Evolutionary conservation across 2,329 filamentous ascomycete species (phyloP), one percentile per base, ranked within the genome.

Genomic region (Pseudopithomyces maydicus): DNA sequence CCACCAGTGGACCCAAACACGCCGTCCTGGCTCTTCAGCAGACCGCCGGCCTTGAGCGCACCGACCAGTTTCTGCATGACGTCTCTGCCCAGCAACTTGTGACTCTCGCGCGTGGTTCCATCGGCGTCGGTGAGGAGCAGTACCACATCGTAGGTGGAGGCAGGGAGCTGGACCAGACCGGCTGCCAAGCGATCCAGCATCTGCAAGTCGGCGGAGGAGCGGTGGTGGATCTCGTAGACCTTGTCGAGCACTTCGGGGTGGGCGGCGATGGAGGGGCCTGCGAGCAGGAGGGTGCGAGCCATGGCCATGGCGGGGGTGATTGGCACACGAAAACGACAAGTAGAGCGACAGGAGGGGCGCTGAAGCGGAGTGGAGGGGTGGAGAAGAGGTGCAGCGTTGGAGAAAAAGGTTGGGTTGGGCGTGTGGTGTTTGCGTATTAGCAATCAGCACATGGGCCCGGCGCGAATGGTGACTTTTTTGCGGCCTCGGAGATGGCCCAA

Each of bases 151-250:
- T 99, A 99, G 53, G 90, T 90, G 47, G 85, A 80, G 52, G 85
- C 67, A 1, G 93, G 90, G 0, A 99, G 87, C 7, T 87, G 81
- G 55, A 95, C 91, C 36, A 97, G 82, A 59, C 92, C 92, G 35
- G 90, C 85, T 1, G 90, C 87, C 39, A 99, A 85, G 50, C 95
- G 91, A 79, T 99, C 95, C 59, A 99, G 90, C 95, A 99, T 99
- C 77, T 98, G 95, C 52, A 99, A 83, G 73, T 99, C 95, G 60
- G 92, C 94, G 44, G 84, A 81, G 62, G 84, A 80, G 72, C 92
- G 89, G 75, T 95, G 88, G 79, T 91, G 88, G 55, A 86, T 81
- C 57, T 87, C 82, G 69, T 96, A 85, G 60, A 95, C 82, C 64
- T 81, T 80, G 63, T 87, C 85, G 63, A 98, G 84, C 68, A 87